phyloP scores from a whole-genome alignment of 306 rosid genomes.

The Lathyrus sativus region DNA sequence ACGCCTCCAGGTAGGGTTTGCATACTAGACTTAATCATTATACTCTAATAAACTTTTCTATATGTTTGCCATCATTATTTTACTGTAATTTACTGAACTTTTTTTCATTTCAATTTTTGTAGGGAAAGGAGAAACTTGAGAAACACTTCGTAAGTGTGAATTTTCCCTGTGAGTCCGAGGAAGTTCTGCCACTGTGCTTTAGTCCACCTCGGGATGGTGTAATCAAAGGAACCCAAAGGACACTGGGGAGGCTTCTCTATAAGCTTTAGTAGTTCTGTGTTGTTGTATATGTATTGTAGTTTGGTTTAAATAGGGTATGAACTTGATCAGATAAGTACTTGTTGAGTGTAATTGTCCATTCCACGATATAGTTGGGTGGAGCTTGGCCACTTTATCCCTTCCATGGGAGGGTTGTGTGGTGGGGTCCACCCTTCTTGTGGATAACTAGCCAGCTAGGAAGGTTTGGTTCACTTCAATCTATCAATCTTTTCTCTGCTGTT shows the following conservation, averaged over 20 bases:
- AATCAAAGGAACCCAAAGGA: not conserved
- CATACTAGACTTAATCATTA: not conserved
- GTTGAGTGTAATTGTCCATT: not conserved
- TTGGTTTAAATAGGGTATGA: not conserved
- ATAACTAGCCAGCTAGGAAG: not conserved
- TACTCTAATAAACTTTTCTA: too few species aligned
- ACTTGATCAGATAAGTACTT: not conserved
- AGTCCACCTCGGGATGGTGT: conserved; percentile 63
- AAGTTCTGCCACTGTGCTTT: conserved; percentile 53
- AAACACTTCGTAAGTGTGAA: conserved; percentile 46
- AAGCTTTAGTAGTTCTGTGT: not conserved
- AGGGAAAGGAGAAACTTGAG: conserved; percentile 55
- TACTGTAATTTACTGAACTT: not conserved
- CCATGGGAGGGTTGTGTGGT: conserved; percentile 45
- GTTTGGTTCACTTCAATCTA: not conserved
- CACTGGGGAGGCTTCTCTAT: conserved; percentile 33
- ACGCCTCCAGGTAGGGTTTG: conserved; percentile 51
- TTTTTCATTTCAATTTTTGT: not conserved
- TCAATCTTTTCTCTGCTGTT: not conserved
- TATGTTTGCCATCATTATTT: too few species aligned
- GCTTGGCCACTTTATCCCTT: conserved; percentile 55
- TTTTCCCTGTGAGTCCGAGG: conserved; percentile 44
- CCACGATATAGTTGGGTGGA: conserved; percentile 50
- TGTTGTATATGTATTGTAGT: too few species aligned
- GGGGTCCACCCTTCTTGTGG: conserved; percentile 60